Evolutionary conservation across 768 basidiomycete species (phyloP), one percentile per base, ranked within the genome.

Genomic region (Ephemerocybe angulata): DNA sequence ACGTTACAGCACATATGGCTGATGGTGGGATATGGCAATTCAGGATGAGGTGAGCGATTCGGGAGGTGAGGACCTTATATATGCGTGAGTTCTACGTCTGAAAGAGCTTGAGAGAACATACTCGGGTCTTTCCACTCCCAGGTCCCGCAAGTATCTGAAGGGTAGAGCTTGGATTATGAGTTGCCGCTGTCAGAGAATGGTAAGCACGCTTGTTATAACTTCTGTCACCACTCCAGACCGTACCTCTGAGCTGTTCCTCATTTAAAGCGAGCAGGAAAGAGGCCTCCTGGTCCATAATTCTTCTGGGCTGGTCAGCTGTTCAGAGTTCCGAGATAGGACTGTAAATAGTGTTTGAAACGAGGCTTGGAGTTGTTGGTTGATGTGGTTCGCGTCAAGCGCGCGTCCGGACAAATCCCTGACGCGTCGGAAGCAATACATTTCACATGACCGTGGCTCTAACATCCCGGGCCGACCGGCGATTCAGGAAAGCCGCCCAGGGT

Each of bases 111-210:
- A 35, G 19, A 8, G 21, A 4, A 38, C 57, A 10, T 51, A 73
- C 84, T 67, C 80, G 85, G 0, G 86, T 87, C 65, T 87, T 87
- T 22, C 88, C 90, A 62, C 88, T 80, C 1, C 80, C 81, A 13
- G 90, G 90, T 8, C 90, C 90, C 38, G 90, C 90, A 1, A 93
- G 73, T 43, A 93, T 90, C 67, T 93, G 90, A 4, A 91, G 70
- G 1, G 90, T 86, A 38, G 77, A 67, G 19, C 74, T 57, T 11
- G 87, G 85, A 3, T 80, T 71, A 65, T 86, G 84, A 51, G 78
- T 73, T 7, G 90, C 88, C 54, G 90, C 90, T 90, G 47, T 8
- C 29, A 28, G 52, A 37, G 25, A 46, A 24, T 44, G 28, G 24
- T 25, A 19, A 13, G 21, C 38, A 46, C 35, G 31, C 31, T 17